These are phyloP conservation scores for Debaryomyces castellii DNA, from an alignment of 805 yeast species.

Conservation along the genomic window DNA sequence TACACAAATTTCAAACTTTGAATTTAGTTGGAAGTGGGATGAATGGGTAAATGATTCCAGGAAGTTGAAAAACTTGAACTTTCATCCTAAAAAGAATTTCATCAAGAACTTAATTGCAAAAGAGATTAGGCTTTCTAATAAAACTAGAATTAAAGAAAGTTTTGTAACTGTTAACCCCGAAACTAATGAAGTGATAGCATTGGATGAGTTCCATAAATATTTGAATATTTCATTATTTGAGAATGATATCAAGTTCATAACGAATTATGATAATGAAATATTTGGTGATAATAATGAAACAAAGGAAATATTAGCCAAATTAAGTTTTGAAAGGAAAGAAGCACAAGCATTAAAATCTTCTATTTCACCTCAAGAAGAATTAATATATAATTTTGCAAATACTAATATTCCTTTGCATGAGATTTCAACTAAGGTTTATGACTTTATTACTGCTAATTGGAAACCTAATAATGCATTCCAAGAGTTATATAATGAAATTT, in stretches of 20 bases:
- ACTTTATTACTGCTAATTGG: conserved; percentile 40
- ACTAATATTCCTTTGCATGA: conserved; percentile 37
- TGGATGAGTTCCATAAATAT: conserved; percentile 40
- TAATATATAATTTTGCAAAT: conserved; percentile 34
- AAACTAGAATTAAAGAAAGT: conserved; percentile 66
- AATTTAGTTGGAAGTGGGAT: conserved; percentile 96
- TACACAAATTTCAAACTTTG: conserved; percentile 88
- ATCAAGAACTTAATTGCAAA: conserved; percentile 78
- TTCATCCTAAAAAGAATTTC: conserved; percentile 73
- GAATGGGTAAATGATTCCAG: conserved; percentile 77
- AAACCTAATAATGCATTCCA: conserved; percentile 36
- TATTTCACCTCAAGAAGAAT: conserved; percentile 38
- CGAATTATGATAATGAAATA: conserved; percentile 34
- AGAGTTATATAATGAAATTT: conserved; percentile 31
- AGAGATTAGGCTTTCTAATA: conserved; percentile 81
- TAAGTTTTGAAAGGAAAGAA: conserved; percentile 21
- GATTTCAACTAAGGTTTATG: conserved; percentile 38
- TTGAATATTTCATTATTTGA: conserved; percentile 35
- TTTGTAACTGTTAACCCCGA: conserved; percentile 40
- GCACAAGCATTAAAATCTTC: conserved; percentile 10
- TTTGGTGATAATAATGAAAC: conserved; percentile 32
- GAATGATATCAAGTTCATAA: conserved; percentile 25
- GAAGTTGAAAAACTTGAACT: conserved; percentile 42
- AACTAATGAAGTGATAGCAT: conserved; percentile 29
- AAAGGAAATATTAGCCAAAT: conserved; percentile 23